phyloP scores from a whole-genome alignment of 2,329 filamentous ascomycete species.

The Diaporthe aspalathi region DNA sequence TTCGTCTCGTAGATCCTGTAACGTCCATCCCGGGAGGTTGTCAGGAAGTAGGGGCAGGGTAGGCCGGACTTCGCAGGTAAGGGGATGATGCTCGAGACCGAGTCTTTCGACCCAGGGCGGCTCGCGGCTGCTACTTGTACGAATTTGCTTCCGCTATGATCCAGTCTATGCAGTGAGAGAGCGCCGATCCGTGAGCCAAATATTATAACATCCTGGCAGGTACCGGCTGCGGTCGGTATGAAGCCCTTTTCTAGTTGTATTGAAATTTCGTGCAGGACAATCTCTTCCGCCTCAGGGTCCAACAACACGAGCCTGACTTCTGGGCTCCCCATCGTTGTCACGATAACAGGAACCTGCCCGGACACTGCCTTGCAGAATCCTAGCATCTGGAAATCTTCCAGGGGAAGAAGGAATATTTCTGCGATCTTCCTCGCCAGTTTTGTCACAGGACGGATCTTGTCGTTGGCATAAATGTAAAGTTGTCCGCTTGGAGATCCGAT shows the following conservation, averaged over 20 bases:
- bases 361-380: not conserved
- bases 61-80: conserved; percentile 50
- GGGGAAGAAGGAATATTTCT: conserved; percentile 59
- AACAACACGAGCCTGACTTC: conserved; percentile 58
- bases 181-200: conserved; percentile 67
- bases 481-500: conserved; percentile 62
- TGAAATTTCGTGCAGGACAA: conserved; percentile 46
- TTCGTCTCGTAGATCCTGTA: conserved; percentile 72
- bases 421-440: conserved; percentile 61
- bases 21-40: conserved; percentile 80
- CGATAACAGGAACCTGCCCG: conserved; percentile 49
- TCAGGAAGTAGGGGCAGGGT: conserved; percentile 65
- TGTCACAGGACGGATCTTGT: conserved; percentile 50
- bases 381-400: not conserved
- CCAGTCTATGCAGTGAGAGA: conserved; percentile 52
- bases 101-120: conserved; percentile 61
- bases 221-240: conserved; percentile 59
- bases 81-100: conserved; percentile 74
- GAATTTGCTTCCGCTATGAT: conserved; percentile 43
- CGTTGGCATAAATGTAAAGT: conserved; percentile 57
- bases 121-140: conserved; percentile 50
- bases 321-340: conserved; percentile 59
- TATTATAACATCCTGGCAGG: conserved; percentile 56
- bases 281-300: conserved; percentile 46
- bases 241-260: conserved; percentile 60